Evolutionary conservation across 2,329 filamentous ascomycete genomes (phyloP).

Genomic region (Aciculosporium take): DNA sequence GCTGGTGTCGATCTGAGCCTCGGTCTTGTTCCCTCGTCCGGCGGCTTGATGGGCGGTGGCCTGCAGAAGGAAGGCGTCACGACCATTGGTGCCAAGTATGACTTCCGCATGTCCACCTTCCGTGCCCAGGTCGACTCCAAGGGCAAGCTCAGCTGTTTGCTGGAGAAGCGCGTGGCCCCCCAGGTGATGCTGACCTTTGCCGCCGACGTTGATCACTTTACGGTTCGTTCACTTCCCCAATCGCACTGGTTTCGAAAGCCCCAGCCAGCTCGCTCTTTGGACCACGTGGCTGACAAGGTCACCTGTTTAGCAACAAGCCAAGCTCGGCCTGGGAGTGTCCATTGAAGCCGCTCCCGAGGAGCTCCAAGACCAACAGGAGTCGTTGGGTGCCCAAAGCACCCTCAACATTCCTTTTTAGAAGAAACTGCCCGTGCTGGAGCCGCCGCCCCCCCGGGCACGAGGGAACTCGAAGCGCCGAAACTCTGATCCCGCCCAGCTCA

Average conservation of each 20-base stretch:
- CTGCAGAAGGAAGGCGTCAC: slow-evolving; percentile 77
- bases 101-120: slow-evolving; percentile 92
- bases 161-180: slow-evolving; percentile 92
- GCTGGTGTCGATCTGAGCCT: slow-evolving; percentile 91
- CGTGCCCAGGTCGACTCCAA: slow-evolving; percentile 90
- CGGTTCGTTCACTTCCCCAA: slow-evolving; percentile 45
- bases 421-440: background rate
- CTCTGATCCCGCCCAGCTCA: no score
- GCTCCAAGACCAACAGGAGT: slow-evolving; percentile 71
- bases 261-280: slow-evolving; percentile 13
- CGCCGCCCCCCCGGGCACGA: no score
- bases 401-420: slow-evolving; percentile 55
- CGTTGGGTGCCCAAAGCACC: slow-evolving; percentile 32
- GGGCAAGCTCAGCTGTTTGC: slow-evolving; percentile 79
- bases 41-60: slow-evolving; percentile 60
- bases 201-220: slow-evolving; percentile 89
- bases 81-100: slow-evolving; percentile 91
- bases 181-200: slow-evolving; percentile 90
- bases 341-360: slow-evolving; percentile 78
- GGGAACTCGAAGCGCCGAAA: no score
- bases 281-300: background rate
- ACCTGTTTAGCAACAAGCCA: slow-evolving; percentile 64
- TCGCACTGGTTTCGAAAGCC: no score
- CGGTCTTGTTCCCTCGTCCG: slow-evolving; percentile 53
- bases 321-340: slow-evolving; percentile 86